A percentile compares a stretch with the other conserved stretches of the same genome.
These are phyloP conservation scores for Coniosporium tulheliwenetii DNA, from an alignment of 2,329 filamentous ascomycete species.

Conservation along the genomic window DNA sequence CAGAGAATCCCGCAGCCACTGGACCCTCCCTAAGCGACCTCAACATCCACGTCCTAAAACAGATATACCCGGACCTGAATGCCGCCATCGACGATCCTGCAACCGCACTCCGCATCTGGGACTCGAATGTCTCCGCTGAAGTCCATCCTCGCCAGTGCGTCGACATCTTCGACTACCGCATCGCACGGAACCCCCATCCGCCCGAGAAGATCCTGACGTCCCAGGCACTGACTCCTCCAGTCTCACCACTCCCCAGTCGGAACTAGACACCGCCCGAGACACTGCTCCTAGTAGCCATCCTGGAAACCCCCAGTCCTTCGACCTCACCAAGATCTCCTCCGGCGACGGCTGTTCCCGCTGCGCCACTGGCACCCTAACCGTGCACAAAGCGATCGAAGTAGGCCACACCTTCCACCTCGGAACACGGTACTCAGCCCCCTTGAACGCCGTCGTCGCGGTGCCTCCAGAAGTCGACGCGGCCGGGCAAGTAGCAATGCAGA, in stretches of 20 bases:
- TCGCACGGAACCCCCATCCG: neutral
- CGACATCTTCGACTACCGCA: conserved; percentile 4
- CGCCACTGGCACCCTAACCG: conserved; percentile 40
- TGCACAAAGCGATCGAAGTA: conserved; percentile 68
- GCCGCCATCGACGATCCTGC: conserved; percentile 44
- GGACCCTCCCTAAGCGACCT: conserved; percentile 18
- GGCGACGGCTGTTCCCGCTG: conserved; percentile 66
- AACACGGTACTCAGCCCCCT: conserved; percentile 66
- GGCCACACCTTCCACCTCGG: conserved; percentile 93
- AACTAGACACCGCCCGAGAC: neutral
- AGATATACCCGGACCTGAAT: conserved; percentile 51
- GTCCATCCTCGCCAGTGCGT: neutral
- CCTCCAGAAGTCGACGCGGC: conserved; percentile 18
- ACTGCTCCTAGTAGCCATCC: neutral
- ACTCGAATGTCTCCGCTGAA: conserved; percentile 6
- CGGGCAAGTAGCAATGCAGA: conserved; percentile 48
- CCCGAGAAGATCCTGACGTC: neutral
- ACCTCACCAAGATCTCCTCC: conserved; percentile 47
- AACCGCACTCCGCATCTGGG: conserved; percentile 3
- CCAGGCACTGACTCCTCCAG: neutral
- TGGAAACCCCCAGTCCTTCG: conserved; percentile 24
- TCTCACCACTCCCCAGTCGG: neutral
- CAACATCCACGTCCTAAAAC: conserved; percentile 51
- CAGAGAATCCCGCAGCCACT: neutral
- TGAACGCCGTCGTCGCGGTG: conserved; percentile 46